Conservation (phyloP, 176 grass and related monocot species). For the Oryza meyeriana region DNA sequence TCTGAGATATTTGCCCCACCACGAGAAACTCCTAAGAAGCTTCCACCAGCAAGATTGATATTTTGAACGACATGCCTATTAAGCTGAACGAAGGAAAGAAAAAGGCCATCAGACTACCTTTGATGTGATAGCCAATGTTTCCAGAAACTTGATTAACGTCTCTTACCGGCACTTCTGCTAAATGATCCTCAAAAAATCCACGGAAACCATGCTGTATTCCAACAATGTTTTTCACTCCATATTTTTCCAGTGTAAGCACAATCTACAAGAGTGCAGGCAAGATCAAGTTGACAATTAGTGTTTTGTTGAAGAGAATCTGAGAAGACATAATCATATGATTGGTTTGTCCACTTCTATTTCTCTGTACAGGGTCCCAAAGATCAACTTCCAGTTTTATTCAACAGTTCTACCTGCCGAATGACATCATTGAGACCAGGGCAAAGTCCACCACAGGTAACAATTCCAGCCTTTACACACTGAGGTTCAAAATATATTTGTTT, state of each 20-base stretch:
- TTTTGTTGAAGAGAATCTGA: conserved; percentile 28
- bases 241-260: conserved; percentile 96
- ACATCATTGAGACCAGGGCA: conserved; percentile 99
- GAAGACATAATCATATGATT: background rate
- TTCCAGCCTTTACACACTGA: conserved; percentile 80
- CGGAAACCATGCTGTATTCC: conserved; percentile 90
- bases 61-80: conserved; percentile 86
- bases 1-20: conserved; percentile 68
- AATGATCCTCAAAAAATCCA: conserved; percentile 79
- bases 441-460: conserved; percentile 89
- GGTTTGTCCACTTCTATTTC: conserved; percentile 1
- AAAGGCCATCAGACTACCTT: conserved; percentile 5
- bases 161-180: conserved; percentile 81
- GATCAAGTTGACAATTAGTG: background rate
- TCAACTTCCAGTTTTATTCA: conserved; percentile 3
- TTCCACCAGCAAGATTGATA: conserved; percentile 97
- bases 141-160: conserved; percentile 15
- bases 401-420: conserved; percentile 67
- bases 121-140: background rate
- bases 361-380: background rate
- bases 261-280: conserved; percentile 61
- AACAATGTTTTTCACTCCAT: conserved; percentile 94
- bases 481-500: conserved; percentile 97
- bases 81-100: conserved; percentile 49
- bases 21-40: conserved; percentile 90